Base-by-base conservation (phyloP, 805 yeast species). In the Kockiozyma suomiensis region DNA sequence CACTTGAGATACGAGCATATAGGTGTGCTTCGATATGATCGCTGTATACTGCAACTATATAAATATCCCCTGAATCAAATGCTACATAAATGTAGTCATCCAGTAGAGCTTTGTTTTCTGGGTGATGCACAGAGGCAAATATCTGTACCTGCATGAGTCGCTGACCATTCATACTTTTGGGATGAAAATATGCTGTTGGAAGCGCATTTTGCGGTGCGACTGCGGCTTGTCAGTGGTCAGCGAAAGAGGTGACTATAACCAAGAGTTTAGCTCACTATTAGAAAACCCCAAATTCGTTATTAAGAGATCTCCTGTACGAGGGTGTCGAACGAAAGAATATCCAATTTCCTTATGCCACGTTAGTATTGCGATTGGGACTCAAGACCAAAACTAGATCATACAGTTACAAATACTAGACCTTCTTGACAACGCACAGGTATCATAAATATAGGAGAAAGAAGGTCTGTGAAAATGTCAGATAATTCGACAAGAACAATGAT, bases 21-120 rank as follows among this genome's bases (percentile, higher is more conserved):
- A 13, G 33, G 4, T 13, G 28, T 15, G 50, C 12, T 17, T 10
- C 25, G 28, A 49, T 15, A 7, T 25, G 7, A 33, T 23, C 32
- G 1, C 10, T 21, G 19, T 50, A 37, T 7, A 53, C 7, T 23
- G 56, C 53, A 1, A 59, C 43, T 8, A 50, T 19, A 50, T 48
- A 55, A 12, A 62, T 48, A 21, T 48, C 56, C 15, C 66, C 66
- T 17, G 47, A 25, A 13, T 59, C 61, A 48, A 62, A 62, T 4
- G 61, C 59, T 17, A 62, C 32, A 28, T 54, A 62, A 21, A 62
- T 42, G 41, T 55, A 59, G 19, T 62, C 65, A 3, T 17, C 26
- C 8, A 26, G 28, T 15, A 25, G 15, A 12, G 26, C 45, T 25
- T 32, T 15, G 8, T 1, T 12, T 13, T 15, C n/a, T n/a, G n/a